Percentiles rank a stretch among this genome's conserved stretches.
These are phyloP conservation scores for Nigrospora sphaerica DNA, from an alignment of 2,329 filamentous ascomycete genomes.

Conservation along the genomic window DNA sequence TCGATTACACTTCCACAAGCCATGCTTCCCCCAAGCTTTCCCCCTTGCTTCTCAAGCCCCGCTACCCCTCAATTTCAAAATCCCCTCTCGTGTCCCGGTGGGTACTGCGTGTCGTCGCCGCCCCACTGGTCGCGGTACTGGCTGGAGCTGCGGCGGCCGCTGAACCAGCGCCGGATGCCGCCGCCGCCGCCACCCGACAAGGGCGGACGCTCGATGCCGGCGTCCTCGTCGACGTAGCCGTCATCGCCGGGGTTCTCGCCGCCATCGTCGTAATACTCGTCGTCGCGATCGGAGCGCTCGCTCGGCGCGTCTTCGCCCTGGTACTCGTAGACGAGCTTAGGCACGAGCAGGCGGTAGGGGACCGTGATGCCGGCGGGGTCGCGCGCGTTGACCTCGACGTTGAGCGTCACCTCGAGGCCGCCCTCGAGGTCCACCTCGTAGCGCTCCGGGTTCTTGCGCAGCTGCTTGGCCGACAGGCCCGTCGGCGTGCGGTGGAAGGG, in stretches of 20 bases:
- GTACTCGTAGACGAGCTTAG: conserved; percentile 61
- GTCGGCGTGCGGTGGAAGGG: conserved; percentile 66
- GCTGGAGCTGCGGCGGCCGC: conserved; percentile 8
- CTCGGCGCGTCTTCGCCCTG: conserved; percentile 25
- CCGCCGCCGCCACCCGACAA: not conserved
- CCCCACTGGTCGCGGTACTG: conserved; percentile 2
- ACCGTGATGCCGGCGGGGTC: conserved; percentile 84
- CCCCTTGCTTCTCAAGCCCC: too few species aligned
- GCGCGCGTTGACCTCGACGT: conserved; percentile 78
- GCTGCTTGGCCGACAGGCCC: conserved; percentile 55
- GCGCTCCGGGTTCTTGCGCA: conserved; percentile 42
- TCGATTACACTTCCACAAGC: too few species aligned
- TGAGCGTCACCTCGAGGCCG: conserved; percentile 79
- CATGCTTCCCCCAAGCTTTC: too few species aligned
- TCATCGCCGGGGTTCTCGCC: not conserved
- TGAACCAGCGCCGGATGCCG: conserved; percentile 14
- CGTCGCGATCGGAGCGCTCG: not conserved
- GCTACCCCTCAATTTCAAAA: not conserved
- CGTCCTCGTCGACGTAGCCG: conserved; percentile 1
- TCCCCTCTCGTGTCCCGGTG: not conserved
- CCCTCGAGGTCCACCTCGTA: conserved; percentile 69
- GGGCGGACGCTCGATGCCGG: not conserved
- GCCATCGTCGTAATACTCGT: not conserved
- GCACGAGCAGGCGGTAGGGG: conserved; percentile 81
- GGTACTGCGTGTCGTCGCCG: not conserved